Evolutionary conservation across 768 basidiomycete species (phyloP).

Genomic region (Naganishia randhawae): DNA sequence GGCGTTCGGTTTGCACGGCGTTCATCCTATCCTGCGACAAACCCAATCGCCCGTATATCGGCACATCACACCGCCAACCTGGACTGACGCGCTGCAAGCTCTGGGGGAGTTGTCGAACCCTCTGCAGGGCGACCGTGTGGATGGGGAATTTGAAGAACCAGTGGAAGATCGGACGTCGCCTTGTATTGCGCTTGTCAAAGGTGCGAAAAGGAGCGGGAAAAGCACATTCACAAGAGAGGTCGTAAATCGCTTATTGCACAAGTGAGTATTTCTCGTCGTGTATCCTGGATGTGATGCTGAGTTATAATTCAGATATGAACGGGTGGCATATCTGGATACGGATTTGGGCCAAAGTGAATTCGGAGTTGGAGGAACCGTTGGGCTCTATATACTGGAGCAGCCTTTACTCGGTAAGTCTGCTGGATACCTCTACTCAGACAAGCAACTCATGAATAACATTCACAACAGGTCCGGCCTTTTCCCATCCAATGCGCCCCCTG

Average conservation of each 20-base stretch:
- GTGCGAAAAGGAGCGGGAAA: conserved; percentile 83
- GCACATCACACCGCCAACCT: conserved; percentile 38
- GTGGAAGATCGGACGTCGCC: conserved; percentile 34
- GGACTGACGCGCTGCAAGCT: conserved; percentile 49
- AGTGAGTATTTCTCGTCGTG: conserved; percentile 53
- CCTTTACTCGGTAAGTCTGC: conserved; percentile 65
- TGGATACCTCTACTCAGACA: background rate
- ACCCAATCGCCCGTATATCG: conserved; percentile 38
- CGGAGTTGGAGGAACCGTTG: conserved; percentile 77
- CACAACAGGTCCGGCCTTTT: conserved; percentile 73
- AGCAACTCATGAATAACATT: background rate
- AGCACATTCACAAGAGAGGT: conserved; percentile 77
- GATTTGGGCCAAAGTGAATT: conserved; percentile 95
- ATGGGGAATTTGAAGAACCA: conserved; percentile 12
- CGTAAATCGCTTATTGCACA: conserved; percentile 63
- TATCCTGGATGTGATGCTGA: background rate
- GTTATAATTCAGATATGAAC: conserved; percentile 58
- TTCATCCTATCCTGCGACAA: conserved; percentile 53
- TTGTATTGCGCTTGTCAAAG: conserved; percentile 66
- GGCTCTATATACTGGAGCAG: conserved; percentile 66
- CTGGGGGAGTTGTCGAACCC: conserved; percentile 1
- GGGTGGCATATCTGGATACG: conserved; percentile 87
- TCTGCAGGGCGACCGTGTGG: background rate
- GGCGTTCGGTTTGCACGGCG: conserved; percentile 47
- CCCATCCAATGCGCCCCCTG: conserved; percentile 69